Percentiles rank a stretch among this genome's conserved stretches.
These are phyloP conservation scores for Pleurotus cornucopiae DNA, from an alignment of 768 basidiomycete genomes.

Conservation along the genomic window DNA sequence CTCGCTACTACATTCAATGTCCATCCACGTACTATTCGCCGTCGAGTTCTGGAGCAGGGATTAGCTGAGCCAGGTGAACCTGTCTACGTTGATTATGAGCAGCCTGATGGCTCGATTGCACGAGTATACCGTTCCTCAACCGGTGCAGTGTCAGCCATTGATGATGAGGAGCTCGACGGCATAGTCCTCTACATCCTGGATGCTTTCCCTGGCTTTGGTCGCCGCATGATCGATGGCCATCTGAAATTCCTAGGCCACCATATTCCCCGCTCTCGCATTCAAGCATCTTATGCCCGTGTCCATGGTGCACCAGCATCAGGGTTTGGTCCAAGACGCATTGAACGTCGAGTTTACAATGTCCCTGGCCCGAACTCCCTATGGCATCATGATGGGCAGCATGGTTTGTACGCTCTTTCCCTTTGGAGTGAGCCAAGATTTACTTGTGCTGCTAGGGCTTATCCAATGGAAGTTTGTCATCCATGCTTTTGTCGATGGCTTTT, in stretches of 20 bases:
- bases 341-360: conserved; percentile 25
- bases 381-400: conserved; percentile 36
- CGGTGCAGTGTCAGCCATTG: conserved; percentile 12
- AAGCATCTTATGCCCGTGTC: conserved; percentile 14
- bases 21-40: conserved; percentile 13
- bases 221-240: conserved; percentile 19
- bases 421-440: conserved; percentile 20
- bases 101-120: conserved; percentile 12
- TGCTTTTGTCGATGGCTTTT: conserved; percentile 38
- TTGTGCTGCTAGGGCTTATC: conserved; percentile 24
- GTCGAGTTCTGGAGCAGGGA: conserved; percentile 17
- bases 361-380: conserved; percentile 31
- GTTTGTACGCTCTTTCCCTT: conserved; percentile 8
- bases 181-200: conserved; percentile 16
- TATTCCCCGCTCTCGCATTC: conserved; percentile 16
- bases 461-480: conserved; percentile 32
- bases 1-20: conserved; percentile 14
- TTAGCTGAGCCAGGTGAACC: conserved; percentile 16
- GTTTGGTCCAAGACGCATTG: conserved; percentile 22
- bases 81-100: conserved; percentile 11
- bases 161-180: conserved; percentile 20
- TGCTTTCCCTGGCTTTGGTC: conserved; percentile 22
- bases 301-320: conserved; percentile 14
- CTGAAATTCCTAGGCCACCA: conserved; percentile 16
- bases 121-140: conserved; percentile 10